Evolutionary conservation across 148 eudicot species (phyloP).

Genomic region (Rhododendron henanense): DNA sequence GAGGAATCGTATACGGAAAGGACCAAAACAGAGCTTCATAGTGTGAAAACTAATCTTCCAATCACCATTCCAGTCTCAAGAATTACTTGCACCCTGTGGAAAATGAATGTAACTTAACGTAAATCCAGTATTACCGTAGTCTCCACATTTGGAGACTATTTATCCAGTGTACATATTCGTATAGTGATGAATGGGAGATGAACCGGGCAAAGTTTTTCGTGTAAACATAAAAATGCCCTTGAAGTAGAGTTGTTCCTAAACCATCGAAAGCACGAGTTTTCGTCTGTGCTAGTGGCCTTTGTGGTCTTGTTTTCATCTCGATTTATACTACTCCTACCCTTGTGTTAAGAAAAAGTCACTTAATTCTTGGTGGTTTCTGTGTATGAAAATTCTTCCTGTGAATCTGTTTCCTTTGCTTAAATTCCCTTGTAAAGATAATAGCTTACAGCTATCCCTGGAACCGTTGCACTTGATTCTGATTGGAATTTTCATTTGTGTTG

Average conservation of each 20-base stretch:
- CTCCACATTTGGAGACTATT: not conserved
- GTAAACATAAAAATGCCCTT: not conserved
- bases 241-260: not conserved
- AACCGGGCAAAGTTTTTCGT: not conserved
- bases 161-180: not conserved
- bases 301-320: not conserved
- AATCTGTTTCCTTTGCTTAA: not conserved
- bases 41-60: conserved; percentile 27
- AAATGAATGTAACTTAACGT: not conserved
- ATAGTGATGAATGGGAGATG: not conserved
- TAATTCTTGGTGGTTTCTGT: not conserved
- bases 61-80: not conserved
- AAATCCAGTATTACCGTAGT: not conserved
- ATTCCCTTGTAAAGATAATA: not conserved
- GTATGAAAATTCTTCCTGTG: not conserved
- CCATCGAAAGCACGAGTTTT: not conserved
- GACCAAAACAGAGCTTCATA: conserved; percentile 44
- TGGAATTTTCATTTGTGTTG: not conserved
- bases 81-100: not conserved
- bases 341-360: not conserved
- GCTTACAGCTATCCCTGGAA: not conserved
- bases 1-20: conserved; percentile 55
- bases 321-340: not conserved
- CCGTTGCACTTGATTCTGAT: not conserved
- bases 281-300: not conserved